phyloP scores from a whole-genome alignment of 257 asterid species.

The Craterostigma plantagineum region DNA sequence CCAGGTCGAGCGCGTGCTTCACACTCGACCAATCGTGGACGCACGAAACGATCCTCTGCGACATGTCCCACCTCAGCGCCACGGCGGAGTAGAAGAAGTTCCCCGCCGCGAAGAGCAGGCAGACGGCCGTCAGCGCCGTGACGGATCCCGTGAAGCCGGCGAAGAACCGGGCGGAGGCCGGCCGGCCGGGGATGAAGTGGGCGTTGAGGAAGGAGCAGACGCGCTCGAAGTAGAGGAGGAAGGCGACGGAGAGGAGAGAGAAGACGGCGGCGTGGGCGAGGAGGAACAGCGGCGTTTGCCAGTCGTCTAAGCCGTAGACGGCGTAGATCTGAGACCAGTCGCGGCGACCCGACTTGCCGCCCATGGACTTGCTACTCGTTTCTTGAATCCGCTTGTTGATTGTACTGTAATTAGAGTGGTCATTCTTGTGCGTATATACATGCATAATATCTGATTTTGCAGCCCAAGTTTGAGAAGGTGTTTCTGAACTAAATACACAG shows the following conservation, averaged over 20 bases:
- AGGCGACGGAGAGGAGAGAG: conserved; percentile 28
- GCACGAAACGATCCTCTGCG: conserved; percentile 48
- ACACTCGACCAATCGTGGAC: conserved; percentile 60
- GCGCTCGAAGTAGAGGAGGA: conserved; percentile 47
- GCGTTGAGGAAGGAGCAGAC: conserved; percentile 24
- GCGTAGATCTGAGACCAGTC: conserved; percentile 80
- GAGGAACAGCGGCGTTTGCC: conserved; percentile 63
- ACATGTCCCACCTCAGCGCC: conserved; percentile 66
- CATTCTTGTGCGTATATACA: too few species aligned
- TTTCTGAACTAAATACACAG: too few species aligned
- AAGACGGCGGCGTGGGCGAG: conserved; percentile 34
- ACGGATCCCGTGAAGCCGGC: conserved; percentile 67
- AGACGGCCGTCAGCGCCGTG: conserved; percentile 58
- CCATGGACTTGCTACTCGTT: too few species aligned
- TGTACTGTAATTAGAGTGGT: too few species aligned
- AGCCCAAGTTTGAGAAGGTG: too few species aligned
- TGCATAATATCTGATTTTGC: too few species aligned
- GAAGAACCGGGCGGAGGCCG: conserved; percentile 41
- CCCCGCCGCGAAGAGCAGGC: conserved; percentile 52
- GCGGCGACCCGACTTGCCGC: too few species aligned
- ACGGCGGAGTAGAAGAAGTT: conserved; percentile 58
- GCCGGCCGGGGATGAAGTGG: conserved; percentile 38
- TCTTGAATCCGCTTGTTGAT: too few species aligned
- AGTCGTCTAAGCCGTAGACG: conserved; percentile 58
- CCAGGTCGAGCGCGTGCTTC: conserved; percentile 59